Evolutionary conservation across 331 rosid species (phyloP), one percentile per base, ranked within the genome.

Genomic region (Erythrophleum ivorense): DNA sequence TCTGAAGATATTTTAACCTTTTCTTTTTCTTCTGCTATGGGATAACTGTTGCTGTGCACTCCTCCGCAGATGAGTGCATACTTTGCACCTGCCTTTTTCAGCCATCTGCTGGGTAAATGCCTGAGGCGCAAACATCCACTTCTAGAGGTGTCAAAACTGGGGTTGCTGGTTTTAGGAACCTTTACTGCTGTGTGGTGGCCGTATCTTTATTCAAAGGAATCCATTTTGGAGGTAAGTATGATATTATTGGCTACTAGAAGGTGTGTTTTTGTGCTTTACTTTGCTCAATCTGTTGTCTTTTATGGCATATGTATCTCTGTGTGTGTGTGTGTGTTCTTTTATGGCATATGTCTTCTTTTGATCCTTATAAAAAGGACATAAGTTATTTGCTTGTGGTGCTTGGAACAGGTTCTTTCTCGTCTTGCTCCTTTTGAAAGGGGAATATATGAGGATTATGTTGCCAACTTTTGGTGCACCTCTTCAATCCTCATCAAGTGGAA

Each of bases 341-440:
- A 24, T 70, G 54, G 69, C 49, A 24, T 53, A 81, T 50, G 40
- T 78, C 21, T 7, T 80, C 29, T 65, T 50, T 69, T 63, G 33
- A 72, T 66, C 45, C 79, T 78, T 41, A 40, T 29, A 54, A 0
- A 21, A n/a, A 1, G 48, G 40, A 58, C 75, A 57, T 24, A 72
- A 46, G n/a, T 11, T 72, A 24, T 68, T 75, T 79, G 16, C 65
- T 34, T 14, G 63, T 55, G 80, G 53, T 46, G 65, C 73, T 83
- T 85, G 84, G 73, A 77, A 50, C 89, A 95, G 98, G 97, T 95
- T 80, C 89, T 93, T 73, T 83, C 92, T 13, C 96, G 97, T 33
- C 94, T 95, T 75, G 94, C 97, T 77, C 99, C 98, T 45, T 95
- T 95, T 75, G 99, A 95, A 83, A 86, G 99, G 81, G 99, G 99